phyloP scores from a whole-genome alignment of 2,329 filamentous ascomycete species.

The Alternaria ventricosa region DNA sequence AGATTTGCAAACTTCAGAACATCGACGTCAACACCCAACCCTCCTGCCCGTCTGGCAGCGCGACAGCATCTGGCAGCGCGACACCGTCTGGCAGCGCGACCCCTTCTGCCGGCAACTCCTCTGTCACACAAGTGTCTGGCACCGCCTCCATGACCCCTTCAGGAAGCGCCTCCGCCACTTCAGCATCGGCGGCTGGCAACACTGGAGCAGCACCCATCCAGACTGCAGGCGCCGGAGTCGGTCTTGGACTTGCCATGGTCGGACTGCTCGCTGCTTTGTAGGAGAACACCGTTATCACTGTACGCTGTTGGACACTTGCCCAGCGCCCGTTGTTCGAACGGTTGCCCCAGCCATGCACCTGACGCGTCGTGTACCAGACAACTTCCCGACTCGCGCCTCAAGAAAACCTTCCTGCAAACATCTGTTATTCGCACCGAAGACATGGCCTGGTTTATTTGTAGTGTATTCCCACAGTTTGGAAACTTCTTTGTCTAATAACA shows the following conservation, averaged over 20 bases:
- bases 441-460: neutral
- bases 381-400: neutral
- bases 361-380: neutral
- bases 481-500: neutral
- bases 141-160: neutral
- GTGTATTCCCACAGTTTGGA: neutral
- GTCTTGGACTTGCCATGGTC: neutral
- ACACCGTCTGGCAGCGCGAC: neutral
- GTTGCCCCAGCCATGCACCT: neutral
- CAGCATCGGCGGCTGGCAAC: neutral
- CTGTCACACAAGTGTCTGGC: neutral
- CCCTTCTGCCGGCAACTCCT: neutral
- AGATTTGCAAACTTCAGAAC: neutral
- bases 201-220: neutral
- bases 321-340: neutral
- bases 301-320: neutral
- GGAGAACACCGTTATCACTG: neutral
- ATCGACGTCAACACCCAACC: neutral
- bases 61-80: neutral
- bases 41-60: neutral
- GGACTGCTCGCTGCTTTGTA: slow-evolving; percentile 1
- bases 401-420: neutral
- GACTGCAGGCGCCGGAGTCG: neutral
- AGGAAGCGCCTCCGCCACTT: neutral
- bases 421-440: neutral